Base-by-base conservation (phyloP, 306 rosid species). In the Lotus japonicus region DNA sequence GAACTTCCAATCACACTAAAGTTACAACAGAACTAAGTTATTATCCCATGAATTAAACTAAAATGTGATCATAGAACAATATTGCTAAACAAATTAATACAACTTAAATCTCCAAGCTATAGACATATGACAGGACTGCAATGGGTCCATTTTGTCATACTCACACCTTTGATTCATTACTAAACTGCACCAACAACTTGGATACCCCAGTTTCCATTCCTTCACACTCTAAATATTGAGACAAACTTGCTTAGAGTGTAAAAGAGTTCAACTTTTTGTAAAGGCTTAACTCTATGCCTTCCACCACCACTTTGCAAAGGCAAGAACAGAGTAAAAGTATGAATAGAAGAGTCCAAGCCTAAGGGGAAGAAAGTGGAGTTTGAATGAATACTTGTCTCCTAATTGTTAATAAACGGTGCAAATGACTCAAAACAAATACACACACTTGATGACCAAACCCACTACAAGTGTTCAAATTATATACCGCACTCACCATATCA, bases 401-500 rank as follows among this genome's bases (percentile, higher is more conserved):
- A 44, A 42, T 58, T 68, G 51, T 26, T 41, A 52, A 12, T 45
- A 19, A 75, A 68, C 53, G 68, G 76, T 69, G 60, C 66, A 63
- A 63, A 59, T 71, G 13, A 43, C 71, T 48, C 21, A 21, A 21
- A 39, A 66, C 41, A 75, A 49, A 58, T 28, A 51, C 4, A 7
- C 49, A 42, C 8, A 19, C 19, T 70, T 64, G 35, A 50, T 68
- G 74, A 58, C 77, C 81, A 74, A 82, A 74, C 86, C 83, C 86
- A 82, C 86, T 82, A 64, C 46, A 65, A 65, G 64, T 58, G 71
- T 73, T 63, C 73, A 68, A 68, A 7, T 77, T 69, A 18, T 11
- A 44, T 28, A 35, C 74, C 80, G 69, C 62, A 64, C 65, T 63
- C 43, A 64, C 42, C 17, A 48, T 45, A 46, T 16, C 52, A 56